phyloP scores from a whole-genome alignment of 1,139 yeast species.

The Scheffersomyces stambukii region DNA sequence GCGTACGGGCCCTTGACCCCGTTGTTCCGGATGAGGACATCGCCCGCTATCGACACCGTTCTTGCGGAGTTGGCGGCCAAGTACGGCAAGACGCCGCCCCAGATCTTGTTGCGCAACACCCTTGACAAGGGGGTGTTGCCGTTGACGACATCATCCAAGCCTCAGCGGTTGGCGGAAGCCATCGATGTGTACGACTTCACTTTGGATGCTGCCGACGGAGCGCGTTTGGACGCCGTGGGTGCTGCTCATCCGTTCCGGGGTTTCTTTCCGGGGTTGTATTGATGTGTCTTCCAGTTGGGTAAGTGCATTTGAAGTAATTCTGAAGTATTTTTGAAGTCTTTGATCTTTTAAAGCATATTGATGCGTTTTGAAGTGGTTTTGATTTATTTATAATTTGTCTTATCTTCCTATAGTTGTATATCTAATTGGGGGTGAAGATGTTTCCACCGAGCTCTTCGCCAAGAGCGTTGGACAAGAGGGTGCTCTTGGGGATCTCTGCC shows the following conservation, averaged over 20 bases:
- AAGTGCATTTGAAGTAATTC: no score
- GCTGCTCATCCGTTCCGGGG: conserved; percentile 20
- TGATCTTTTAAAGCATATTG: no score
- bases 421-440: no score
- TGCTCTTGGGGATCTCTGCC: conserved; percentile 56
- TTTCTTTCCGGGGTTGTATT: conserved; percentile 11
- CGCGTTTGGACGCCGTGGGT: conserved; percentile 25
- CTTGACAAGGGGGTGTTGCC: conserved; percentile 61
- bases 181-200: conserved; percentile 50
- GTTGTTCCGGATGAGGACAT: conserved; percentile 16
- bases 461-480: no score
- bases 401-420: no score
- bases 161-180: conserved; percentile 51
- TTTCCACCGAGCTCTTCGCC: conserved; percentile 18
- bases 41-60: conserved; percentile 23
- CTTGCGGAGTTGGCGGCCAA: conserved; percentile 46
- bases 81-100: conserved; percentile 54
- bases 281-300: no score
- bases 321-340: no score
- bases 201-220: conserved; percentile 13
- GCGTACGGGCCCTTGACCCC: conserved; percentile 42
- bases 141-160: conserved; percentile 64
- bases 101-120: conserved; percentile 66
- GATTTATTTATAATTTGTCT: no score
- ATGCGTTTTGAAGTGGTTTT: no score